Base-by-base conservation (phyloP, 305 asterid species). In the Fraxinus floribunda region DNA sequence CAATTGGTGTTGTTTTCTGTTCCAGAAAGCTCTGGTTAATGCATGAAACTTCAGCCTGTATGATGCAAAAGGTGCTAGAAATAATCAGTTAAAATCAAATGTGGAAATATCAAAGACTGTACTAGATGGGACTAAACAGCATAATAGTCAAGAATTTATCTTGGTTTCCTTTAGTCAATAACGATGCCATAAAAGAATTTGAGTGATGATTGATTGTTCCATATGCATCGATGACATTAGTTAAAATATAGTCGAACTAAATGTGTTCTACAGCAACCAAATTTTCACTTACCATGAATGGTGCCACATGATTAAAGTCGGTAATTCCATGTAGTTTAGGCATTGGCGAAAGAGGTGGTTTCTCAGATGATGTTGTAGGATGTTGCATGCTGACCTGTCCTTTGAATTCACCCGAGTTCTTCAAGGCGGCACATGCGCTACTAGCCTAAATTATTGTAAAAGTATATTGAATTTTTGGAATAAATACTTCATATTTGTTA, bases 341-440 rank as follows among this genome's bases (percentile, higher is more conserved):
- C 78, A 68, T 68, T 0, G 89, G 88, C 44, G 84, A 77, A 73
- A 82, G 86, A 79, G 88, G 88, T 5, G 88, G 89, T 84, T 75
- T 78, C 73, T 80, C 86, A 5, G 80, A 60, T 34, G 30, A 7
- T 2, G 81, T 16, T 35, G 18, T 66, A n/a, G 79, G 66, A 71
- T 68, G 36, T 46, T 62, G 26, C 16, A 15, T 11, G 76, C 24
- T 76, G 38, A 70, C 66, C 88, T 5, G 68, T 85, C 41, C 79
- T 32, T 36, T 79, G 35, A 7, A 18, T 76, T 75, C 82, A 26
- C 11, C 24, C 7, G 4, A 22, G 68, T 75, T 81, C 70, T 62
- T 77, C 35, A 84, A 26, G 7, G 80, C 55, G 30, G 78, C 81
- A 57, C 62, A 32, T 55, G 62, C 18, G 60, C 49, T 78, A 85